Conservation (phyloP, 495 filamentous ascomycete genomes). For the Aspergillus nidulans region DNA sequence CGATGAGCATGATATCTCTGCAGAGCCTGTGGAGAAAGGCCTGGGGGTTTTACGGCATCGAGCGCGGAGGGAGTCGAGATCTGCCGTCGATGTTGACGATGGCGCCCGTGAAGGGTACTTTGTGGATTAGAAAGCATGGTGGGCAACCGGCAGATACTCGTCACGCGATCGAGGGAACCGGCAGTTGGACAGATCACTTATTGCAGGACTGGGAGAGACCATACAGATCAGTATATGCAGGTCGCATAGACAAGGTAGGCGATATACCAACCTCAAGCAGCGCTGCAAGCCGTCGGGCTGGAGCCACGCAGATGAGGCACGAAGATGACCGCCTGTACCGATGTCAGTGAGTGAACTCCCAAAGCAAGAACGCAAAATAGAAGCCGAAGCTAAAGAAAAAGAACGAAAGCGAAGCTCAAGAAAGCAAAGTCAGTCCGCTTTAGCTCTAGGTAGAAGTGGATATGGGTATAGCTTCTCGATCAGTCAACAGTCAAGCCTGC, state of each 20-base stretch:
- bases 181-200: conserved; percentile 20
- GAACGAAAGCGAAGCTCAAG: conserved; percentile 16
- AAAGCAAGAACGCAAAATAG: conserved; percentile 19
- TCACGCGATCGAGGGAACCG: conserved; percentile 13
- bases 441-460: conserved; percentile 1
- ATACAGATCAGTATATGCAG: conserved; percentile 14
- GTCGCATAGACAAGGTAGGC: conserved; percentile 3
- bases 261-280: conserved; percentile 21
- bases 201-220: conserved; percentile 1
- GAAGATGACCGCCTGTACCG: conserved; percentile 25
- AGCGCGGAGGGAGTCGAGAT: conserved; percentile 78
- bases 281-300: conserved; percentile 21
- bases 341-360: conserved; percentile 39
- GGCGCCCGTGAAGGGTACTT: conserved; percentile 62
- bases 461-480: neutral
- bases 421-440: conserved; percentile 17
- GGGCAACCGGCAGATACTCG: conserved; percentile 15
- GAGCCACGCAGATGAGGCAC: conserved; percentile 20
- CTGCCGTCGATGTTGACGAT: conserved; percentile 78
- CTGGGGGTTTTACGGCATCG: conserved; percentile 61
- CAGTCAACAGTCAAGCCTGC: neutral
- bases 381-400: conserved; percentile 9
- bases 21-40: conserved; percentile 52
- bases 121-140: conserved; percentile 74
- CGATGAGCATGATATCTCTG: conserved; percentile 56